Evolutionary conservation across 1,284 basidiomycete genomes (phyloP).

Genomic region (Ustilago hordei): DNA sequence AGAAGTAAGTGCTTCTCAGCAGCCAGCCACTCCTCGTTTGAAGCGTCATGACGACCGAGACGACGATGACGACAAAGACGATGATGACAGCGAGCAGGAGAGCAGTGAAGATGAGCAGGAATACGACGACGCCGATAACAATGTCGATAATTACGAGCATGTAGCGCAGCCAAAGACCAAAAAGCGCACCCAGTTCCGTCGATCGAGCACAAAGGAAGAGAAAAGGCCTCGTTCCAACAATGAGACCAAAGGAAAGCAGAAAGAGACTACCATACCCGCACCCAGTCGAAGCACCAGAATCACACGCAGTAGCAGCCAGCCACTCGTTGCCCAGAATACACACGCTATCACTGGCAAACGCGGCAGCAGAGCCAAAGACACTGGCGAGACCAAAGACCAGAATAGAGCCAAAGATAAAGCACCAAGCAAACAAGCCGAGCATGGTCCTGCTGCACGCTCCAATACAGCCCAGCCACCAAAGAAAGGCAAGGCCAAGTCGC

Average conservation of each 20-base stretch:
- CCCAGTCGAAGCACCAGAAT: neutral
- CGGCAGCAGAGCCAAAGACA: neutral
- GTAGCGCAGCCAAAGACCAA: neutral
- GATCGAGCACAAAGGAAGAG: neutral
- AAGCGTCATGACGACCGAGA: neutral
- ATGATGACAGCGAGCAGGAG: neutral
- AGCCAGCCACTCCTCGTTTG: neutral
- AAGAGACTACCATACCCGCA: neutral
- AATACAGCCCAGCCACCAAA: neutral
- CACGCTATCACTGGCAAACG: neutral
- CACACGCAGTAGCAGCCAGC: neutral
- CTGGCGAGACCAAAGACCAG: neutral
- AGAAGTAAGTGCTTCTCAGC: constrained; percentile 29
- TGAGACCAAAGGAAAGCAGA: constrained; percentile 8
- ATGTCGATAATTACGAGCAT: neutral
- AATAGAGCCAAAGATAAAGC: constrained; percentile 1
- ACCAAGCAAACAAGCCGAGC: neutral
- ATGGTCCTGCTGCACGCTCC: neutral
- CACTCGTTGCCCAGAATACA: neutral
- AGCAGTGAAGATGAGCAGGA: neutral
- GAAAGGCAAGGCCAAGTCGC: neutral
- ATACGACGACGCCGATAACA: no score
- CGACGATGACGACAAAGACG: neutral
- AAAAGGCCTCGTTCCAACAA: neutral
- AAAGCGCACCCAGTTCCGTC: neutral